A percentile compares a stretch with the other conserved stretches of the same genome.
Conservation (phyloP, 192 early-diverging fungal species). For the Ambispora gerdemannii region DNA sequence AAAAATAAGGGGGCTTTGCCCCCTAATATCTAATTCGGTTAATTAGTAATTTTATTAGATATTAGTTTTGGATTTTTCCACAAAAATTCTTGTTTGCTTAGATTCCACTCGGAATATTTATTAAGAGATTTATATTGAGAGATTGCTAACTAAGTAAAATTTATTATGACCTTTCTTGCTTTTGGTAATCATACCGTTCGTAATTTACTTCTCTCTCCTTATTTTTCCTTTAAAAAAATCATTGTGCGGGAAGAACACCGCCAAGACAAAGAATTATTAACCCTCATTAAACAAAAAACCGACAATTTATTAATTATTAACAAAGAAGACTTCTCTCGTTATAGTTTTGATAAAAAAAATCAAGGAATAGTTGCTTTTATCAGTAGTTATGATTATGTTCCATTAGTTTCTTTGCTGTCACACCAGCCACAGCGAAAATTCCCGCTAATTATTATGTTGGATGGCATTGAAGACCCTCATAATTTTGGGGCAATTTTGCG, state of each 20-base stretch:
- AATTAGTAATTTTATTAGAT: too few relatives aligned
- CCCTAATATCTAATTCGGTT: too few relatives aligned
- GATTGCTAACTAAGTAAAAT: too few relatives aligned
- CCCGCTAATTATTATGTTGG: slow-evolving; percentile 8
- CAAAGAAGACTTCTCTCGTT: slow-evolving; percentile 14
- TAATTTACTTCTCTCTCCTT: slow-evolving; percentile 2
- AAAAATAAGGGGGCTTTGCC: too few relatives aligned
- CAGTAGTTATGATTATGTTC: not conserved
- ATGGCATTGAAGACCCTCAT: slow-evolving; percentile 15
- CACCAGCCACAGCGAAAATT: not conserved
- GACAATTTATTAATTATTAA: slow-evolving; percentile 1
- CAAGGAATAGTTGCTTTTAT: slow-evolving; percentile 27
- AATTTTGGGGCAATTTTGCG: slow-evolving; percentile 25
- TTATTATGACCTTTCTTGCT: slow-evolving; percentile 26
- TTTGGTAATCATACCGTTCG: slow-evolving; percentile 25
- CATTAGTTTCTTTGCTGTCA: not conserved
- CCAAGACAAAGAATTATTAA: not conserved
- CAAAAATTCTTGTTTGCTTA: too few relatives aligned
- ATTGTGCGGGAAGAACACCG: not conserved
- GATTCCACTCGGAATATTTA: too few relatives aligned
- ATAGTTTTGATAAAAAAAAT: slow-evolving; percentile 23
- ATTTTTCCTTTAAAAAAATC: slow-evolving; percentile 9
- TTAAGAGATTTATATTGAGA: too few relatives aligned
- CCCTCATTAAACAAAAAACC: not conserved
- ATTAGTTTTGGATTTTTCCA: too few relatives aligned